phyloP scores from a whole-genome alignment of 768 basidiomycete species.

The Lyophyllum decastes region DNA sequence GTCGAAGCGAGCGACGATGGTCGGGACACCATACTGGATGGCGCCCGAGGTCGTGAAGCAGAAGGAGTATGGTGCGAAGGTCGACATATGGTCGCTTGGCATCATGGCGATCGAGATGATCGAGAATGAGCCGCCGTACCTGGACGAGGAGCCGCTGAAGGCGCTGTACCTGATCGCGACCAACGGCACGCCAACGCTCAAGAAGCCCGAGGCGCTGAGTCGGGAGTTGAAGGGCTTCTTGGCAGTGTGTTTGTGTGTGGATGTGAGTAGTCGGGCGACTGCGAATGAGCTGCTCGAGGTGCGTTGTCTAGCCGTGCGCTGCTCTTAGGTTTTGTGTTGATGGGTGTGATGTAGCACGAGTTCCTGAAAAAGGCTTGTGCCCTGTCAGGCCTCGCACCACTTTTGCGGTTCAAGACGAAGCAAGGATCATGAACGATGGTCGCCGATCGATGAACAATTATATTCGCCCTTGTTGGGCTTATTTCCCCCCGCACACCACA shows the following conservation, averaged over 20 bases:
- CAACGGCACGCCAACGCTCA: slow-evolving; percentile 96
- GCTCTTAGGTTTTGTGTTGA: slow-evolving; percentile 5
- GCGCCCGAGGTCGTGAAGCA: slow-evolving; percentile 98
- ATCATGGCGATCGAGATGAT: slow-evolving; percentile 99
- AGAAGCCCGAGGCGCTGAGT: slow-evolving; percentile 91
- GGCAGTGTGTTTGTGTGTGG: slow-evolving; percentile 97
- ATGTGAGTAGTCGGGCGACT: slow-evolving; percentile 91
- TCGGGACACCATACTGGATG: slow-evolving; percentile 99
- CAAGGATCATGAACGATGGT: slow-evolving; percentile 39
- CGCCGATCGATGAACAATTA: background rate
- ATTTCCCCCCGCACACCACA: background rate
- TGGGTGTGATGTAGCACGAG: slow-evolving; percentile 67
- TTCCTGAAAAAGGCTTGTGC: slow-evolving; percentile 91
- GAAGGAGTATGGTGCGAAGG: slow-evolving; percentile 95
- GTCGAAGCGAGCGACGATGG: slow-evolving; percentile 98
- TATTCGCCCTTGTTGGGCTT: background rate
- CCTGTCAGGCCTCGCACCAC: slow-evolving; percentile 77
- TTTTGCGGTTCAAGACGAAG: slow-evolving; percentile 80
- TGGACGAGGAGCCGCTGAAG: slow-evolving; percentile 94
- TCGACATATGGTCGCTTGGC: slow-evolving; percentile 95
- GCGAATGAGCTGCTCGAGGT: slow-evolving; percentile 86
- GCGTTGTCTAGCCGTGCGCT: slow-evolving; percentile 26
- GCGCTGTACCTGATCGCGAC: slow-evolving; percentile 96
- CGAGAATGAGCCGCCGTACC: slow-evolving; percentile 94
- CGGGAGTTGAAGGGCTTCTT: slow-evolving; percentile 94